Evolutionary conservation across 2,329 filamentous ascomycete species (phyloP).

Genomic region (Decorospora gaudefroyi): DNA sequence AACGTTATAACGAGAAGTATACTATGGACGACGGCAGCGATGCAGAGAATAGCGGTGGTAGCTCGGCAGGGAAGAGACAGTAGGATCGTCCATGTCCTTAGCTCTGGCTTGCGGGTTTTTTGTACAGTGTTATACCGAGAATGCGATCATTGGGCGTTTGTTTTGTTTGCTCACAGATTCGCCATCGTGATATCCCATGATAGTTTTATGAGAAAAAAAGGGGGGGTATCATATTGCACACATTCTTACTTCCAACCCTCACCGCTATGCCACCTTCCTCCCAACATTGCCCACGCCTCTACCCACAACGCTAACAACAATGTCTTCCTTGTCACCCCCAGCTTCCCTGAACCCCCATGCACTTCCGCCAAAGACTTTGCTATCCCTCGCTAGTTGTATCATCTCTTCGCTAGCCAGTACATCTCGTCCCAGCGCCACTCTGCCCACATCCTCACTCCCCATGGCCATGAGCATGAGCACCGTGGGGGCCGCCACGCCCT

Average conservation of each 20-base stretch:
- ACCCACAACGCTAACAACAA: slow-evolving; percentile 90
- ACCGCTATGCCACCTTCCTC: slow-evolving; percentile 72
- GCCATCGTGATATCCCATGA: too few species aligned
- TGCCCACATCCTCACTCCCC: slow-evolving; percentile 93
- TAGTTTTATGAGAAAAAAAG: slow-evolving; percentile 1
- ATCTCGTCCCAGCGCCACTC: slow-evolving; percentile 78
- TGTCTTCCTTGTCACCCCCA: slow-evolving; percentile 62
- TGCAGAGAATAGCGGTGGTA: slow-evolving; percentile 33
- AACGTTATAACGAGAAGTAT: slow-evolving; percentile 43
- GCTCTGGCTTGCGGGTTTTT: slow-evolving; percentile 4
- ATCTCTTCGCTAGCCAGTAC: slow-evolving; percentile 80
- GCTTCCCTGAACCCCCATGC: slow-evolving; percentile 81
- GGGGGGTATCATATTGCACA: slow-evolving; percentile 24
- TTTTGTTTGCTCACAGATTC: background rate
- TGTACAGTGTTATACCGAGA: slow-evolving; percentile 3
- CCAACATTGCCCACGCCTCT: slow-evolving; percentile 93
- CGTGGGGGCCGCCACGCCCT: slow-evolving; percentile 70
- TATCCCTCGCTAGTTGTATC: slow-evolving; percentile 78
- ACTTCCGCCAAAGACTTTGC: slow-evolving; percentile 85
- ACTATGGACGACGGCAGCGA: slow-evolving; percentile 27
- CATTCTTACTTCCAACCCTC: slow-evolving; percentile 1
- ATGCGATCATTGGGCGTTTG: slow-evolving; percentile 22
- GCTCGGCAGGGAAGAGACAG: slow-evolving; percentile 35
- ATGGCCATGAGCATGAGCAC: slow-evolving; percentile 93
- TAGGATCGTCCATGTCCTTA: slow-evolving; percentile 11